These are phyloP conservation scores for Kandelia obovata DNA, from an alignment of 345 rosid species.

Conservation along the genomic window DNA sequence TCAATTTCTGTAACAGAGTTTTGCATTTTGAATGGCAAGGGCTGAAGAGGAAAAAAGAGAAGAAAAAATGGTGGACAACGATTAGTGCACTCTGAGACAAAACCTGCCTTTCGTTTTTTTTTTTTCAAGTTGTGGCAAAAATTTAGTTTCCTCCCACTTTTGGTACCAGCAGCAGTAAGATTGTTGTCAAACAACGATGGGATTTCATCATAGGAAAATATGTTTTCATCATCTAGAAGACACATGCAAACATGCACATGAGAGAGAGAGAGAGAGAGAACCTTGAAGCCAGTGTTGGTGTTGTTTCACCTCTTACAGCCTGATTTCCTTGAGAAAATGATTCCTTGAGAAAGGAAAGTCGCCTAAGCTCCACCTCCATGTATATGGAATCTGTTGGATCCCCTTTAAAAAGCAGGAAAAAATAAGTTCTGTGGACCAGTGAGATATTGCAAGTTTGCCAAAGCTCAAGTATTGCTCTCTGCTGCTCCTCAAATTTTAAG, in stretches of 20 bases:
- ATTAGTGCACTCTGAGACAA: too few relatives aligned
- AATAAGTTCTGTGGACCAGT: conserved; percentile 85
- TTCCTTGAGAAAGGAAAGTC: conserved; percentile 83
- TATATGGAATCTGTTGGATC: conserved; percentile 88
- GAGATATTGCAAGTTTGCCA: conserved; percentile 89
- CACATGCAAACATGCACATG: neutral
- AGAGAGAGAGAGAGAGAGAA: conserved; percentile 12
- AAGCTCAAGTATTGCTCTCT: conserved; percentile 61
- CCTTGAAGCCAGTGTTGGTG: conserved; percentile 72
- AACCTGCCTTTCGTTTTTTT: too few relatives aligned
- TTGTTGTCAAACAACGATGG: too few relatives aligned
- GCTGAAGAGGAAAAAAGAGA: too few relatives aligned
- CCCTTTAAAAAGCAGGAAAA: conserved; percentile 89
- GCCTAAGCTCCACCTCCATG: conserved; percentile 85
- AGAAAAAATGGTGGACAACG: too few relatives aligned
- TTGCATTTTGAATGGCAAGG: too few relatives aligned
- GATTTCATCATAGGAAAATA: too few relatives aligned
- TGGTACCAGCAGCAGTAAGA: too few relatives aligned
- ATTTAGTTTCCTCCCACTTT: too few relatives aligned
- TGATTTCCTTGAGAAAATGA: conserved; percentile 61
- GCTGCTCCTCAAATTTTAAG: conserved; percentile 58
- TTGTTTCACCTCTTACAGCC: conserved; percentile 50
- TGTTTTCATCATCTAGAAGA: neutral
- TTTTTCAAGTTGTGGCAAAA: too few relatives aligned
- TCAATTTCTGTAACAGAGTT: too few relatives aligned